Conservation (phyloP, 805 yeast species). For the Kluyveromyces nonfermentans region DNA sequence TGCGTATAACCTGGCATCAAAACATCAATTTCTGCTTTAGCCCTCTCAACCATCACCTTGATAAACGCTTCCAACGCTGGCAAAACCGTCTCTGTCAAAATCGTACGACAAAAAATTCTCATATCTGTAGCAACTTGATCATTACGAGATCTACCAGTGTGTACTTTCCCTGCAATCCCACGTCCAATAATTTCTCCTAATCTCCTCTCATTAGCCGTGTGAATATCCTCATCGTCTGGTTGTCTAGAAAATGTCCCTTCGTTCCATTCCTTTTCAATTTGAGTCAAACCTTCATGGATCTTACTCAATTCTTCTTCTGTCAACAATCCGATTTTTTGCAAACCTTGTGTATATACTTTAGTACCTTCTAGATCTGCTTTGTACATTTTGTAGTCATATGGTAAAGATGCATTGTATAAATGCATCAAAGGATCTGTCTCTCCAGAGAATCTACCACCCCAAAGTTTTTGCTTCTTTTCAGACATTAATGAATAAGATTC, state of each 20-base stretch:
- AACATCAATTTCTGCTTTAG: conserved; percentile 75
- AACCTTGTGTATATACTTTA: conserved; percentile 81
- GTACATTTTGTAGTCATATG: conserved; percentile 93
- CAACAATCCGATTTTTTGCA: conserved; percentile 67
- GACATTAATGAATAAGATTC: background rate
- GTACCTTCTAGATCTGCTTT: conserved; percentile 92
- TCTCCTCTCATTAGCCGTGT: conserved; percentile 97
- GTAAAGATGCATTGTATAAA: conserved; percentile 90
- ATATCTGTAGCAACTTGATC: conserved; percentile 99
- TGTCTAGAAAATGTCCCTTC: conserved; percentile 41
- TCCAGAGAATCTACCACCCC: conserved; percentile 99
- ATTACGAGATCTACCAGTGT: conserved; percentile 97
- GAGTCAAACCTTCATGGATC: conserved; percentile 74
- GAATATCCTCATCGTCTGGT: conserved; percentile 82
- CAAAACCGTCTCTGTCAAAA: conserved; percentile 48
- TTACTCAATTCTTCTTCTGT: conserved; percentile 63
- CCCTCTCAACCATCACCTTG: conserved; percentile 60
- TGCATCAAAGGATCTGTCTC: conserved; percentile 97
- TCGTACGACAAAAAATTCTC: conserved; percentile 86
- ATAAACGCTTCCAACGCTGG: conserved; percentile 53
- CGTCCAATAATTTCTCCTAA: conserved; percentile 93
- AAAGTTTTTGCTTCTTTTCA: conserved; percentile 51
- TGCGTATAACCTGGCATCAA: conserved; percentile 99
- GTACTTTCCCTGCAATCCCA: conserved; percentile 93
- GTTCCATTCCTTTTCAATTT: conserved; percentile 78